phyloP scores from a whole-genome alignment of 805 yeast species.

The Wickerhamomyces queroliae region DNA sequence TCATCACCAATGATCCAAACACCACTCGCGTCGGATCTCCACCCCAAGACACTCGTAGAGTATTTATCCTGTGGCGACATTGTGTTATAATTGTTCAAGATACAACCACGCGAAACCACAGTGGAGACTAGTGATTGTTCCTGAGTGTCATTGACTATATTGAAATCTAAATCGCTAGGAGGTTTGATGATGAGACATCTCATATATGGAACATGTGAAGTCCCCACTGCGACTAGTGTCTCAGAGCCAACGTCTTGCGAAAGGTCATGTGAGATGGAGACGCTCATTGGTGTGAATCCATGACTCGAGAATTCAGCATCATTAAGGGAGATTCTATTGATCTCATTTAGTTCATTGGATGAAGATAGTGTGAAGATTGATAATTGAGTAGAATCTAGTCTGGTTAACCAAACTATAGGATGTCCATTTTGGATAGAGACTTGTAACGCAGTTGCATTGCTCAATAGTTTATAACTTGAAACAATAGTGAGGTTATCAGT shows the following conservation, averaged over 20 bases:
- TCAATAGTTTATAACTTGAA: constrained; percentile 31
- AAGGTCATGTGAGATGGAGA: constrained; percentile 25
- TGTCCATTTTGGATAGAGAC: constrained; percentile 18
- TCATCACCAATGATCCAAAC: constrained; percentile 69
- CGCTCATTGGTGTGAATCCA: constrained; percentile 53
- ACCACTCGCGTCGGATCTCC: constrained; percentile 42
- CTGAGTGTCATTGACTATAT: no score
- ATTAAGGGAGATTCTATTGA: constrained; percentile 51
- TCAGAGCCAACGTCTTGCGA: constrained; percentile 7
- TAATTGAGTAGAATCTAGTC: constrained; percentile 54
- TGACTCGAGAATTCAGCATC: constrained; percentile 67
- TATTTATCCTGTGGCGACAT: constrained; percentile 66
- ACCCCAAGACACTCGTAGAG: constrained; percentile 42
- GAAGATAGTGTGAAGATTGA: constrained; percentile 33
- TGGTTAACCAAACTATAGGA: constrained; percentile 47
- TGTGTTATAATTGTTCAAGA: constrained; percentile 40
- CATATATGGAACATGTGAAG: constrained; percentile 78
- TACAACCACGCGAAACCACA: constrained; percentile 24
- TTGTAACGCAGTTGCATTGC: constrained; percentile 50
- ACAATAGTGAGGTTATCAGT: constrained; percentile 12
- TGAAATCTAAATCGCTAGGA: no score
- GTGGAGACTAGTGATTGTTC: constrained; percentile 8
- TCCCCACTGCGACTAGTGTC: constrained; percentile 51
- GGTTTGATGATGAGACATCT: constrained; percentile 50
- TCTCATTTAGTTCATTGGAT: constrained; percentile 23